Evolutionary conservation across 495 filamentous ascomycete genomes (phyloP), one percentile per base, ranked within the genome.

Genomic region (Baudoinia panamericana): DNA sequence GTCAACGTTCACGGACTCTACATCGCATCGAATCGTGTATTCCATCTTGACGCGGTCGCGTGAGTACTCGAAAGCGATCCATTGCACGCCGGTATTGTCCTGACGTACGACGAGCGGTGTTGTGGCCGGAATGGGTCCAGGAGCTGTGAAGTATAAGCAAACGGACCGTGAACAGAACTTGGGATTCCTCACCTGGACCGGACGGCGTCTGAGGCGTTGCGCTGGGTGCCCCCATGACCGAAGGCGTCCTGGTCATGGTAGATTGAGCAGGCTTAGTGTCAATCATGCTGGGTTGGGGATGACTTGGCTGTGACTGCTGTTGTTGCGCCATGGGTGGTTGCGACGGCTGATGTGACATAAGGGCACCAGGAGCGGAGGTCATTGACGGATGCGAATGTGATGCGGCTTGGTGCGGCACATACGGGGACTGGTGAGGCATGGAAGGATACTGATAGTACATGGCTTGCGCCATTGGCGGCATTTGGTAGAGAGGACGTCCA

Each of bases 31-130:
- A 55, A 97, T 97, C 0, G 86, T 94, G 60, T 97, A 97, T 59
- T 94, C 90, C 85, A 95, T 94, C 73, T 97, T 97, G 48, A 97
- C 86, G 21, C 90, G 71, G 58, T 97, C 90, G 19, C 90, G 76
- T 12, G 92, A 96, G 59, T 97, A 97, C 55, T 97, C 90, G 43
- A 97, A 97, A 2, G 86, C 84, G 48, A 97, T 97, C 90, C 90
- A 96, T 56, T 97, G 90, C 9, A 96, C 90, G 12, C 90, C 90
- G 49, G 93, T 95, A 53, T 82, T 81, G 54, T 96, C 90, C 59
- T 96, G 88, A 45, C 88, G 70, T 26, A 96, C 90, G 5, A 97
- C 88, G 4, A 93, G 65, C 0, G 90, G 90, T 0, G 90, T 96
- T 10, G 90, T 97, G 1, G 90, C 90, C n/a, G 90, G 90, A 56